Base-by-base conservation (phyloP, 768 basidiomycete genomes). In the Collybiopsis confluens region DNA sequence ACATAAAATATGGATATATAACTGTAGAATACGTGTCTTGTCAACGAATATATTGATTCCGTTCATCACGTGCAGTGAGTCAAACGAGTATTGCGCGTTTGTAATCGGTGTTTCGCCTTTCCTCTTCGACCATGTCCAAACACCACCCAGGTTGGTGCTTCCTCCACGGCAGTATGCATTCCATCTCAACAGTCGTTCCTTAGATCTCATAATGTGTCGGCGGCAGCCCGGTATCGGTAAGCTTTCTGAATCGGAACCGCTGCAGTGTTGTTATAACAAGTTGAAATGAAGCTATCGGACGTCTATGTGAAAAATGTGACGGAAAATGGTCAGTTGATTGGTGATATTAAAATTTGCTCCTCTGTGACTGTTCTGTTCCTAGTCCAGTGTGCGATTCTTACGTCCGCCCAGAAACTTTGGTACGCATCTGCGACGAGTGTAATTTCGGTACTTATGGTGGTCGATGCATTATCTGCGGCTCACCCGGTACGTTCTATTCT, bases 381-480 rank as follows among this genome's bases (percentile, higher is more conserved):
- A 99, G 96, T 69, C 96, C 96, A 8, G 92, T 98, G 42, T 99
- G 96, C 75, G 96, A 99, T 75, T 98, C 96, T 54, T 98, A 98
- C 73, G 97, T 99, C 58, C 84, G 97, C 62, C 97, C 97, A 62
- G 95, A 96, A 73, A 98, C 96, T 21, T 80, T 98, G 59, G 97
- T 98, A 55, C 84, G 96, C 58, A 98, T 98, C 61, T 99, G 97
- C 70, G 97, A 99, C 68, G 97, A 99, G 75, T 99, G 97, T 72
- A 98, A 98, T 70, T 99, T 98, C 73, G 92, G 94, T 61, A 96
- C 93, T 42, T 97, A 97, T 67, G 94, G 97, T 21, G 96, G 96
- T 46, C 80, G 94, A 59, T 99, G 97, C 68, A 98, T 98, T 71
- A 97, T 98, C 57, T 99, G 97, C 61, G 92, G 94, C 45, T 86